Conservation (phyloP, 169 alveolate genomes). For the Eimeria maxima region DNA sequence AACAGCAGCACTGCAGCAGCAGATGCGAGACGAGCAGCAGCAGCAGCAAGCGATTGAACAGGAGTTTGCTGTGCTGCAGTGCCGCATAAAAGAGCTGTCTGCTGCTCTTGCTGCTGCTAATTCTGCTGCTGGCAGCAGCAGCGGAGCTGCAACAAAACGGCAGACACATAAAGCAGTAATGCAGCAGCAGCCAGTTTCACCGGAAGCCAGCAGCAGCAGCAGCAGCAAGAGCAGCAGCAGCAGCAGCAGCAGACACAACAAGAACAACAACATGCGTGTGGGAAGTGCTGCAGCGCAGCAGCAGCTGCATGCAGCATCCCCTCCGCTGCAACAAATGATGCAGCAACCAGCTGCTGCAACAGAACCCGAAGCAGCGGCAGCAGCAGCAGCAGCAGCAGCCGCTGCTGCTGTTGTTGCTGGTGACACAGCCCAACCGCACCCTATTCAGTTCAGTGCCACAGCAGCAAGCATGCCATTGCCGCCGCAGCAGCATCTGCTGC, state of each 20-base stretch:
- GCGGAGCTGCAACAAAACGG: not conserved
- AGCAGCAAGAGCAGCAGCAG: constrained; percentile 46
- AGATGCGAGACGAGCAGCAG: constrained; percentile 44
- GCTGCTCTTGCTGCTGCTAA: constrained; percentile 40
- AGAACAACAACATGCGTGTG: not conserved
- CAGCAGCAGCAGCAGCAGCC: constrained; percentile 42
- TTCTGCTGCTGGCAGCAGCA: constrained; percentile 13
- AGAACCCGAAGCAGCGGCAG: not conserved
- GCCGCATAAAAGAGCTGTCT: not conserved
- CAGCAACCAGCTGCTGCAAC: not conserved
- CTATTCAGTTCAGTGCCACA: not conserved
- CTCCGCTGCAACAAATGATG: not conserved
- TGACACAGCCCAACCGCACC: not conserved
- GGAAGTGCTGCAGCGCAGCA: constrained; percentile 1
- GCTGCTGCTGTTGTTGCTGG: constrained; percentile 23
- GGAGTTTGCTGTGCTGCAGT: constrained; percentile 32
- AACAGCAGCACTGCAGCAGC: constrained; percentile 57
- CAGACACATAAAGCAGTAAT: not conserved
- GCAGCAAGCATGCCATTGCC: constrained; percentile 9
- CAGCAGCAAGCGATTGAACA: constrained; percentile 50
- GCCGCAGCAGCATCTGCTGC: constrained; percentile 28
- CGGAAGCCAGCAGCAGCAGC: constrained; percentile 62
- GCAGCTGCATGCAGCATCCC: not conserved
- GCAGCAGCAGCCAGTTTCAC: constrained; percentile 39
- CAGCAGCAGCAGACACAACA: not conserved